Percentiles rank a stretch among this genome's conserved stretches.
These are phyloP conservation scores for Xylariaceae sp. DNA, from an alignment of 2,329 filamentous ascomycete genomes.

Conservation along the genomic window DNA sequence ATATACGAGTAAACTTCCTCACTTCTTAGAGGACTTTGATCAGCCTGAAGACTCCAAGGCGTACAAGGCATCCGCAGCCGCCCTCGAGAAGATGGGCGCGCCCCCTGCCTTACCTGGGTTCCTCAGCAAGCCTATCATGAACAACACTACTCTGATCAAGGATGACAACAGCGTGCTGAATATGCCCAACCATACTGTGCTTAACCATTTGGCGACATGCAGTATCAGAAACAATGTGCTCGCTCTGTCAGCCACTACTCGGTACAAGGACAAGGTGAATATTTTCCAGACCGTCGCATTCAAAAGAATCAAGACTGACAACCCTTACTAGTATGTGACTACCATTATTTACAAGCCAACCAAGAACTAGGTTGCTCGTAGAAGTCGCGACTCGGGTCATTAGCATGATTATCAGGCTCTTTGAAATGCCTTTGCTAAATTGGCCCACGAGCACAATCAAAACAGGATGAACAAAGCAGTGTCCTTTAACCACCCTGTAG, in stretches of 20 bases:
- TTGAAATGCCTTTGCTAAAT: neutral
- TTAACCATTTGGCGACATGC: slow-evolving; percentile 95
- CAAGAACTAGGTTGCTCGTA: slow-evolving; percentile 38
- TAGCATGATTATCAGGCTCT: neutral
- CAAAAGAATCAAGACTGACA: slow-evolving; percentile 5
- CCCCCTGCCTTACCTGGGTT: slow-evolving; percentile 87
- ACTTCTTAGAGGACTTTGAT: slow-evolving; percentile 82
- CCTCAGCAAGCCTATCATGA: slow-evolving; percentile 88
- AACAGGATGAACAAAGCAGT: neutral
- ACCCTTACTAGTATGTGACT: slow-evolving; percentile 73
- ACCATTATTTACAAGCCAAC: slow-evolving; percentile 97
- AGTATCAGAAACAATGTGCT: slow-evolving; percentile 96
- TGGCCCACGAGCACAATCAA: neutral
- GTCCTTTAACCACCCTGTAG: neutral
- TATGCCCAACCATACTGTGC: slow-evolving; percentile 93
- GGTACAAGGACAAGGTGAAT: slow-evolving; percentile 87
- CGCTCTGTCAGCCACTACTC: slow-evolving; percentile 92
- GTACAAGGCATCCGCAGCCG: slow-evolving; percentile 68
- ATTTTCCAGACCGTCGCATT: neutral
- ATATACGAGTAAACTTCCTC: slow-evolving; percentile 72
- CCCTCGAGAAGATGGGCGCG: slow-evolving; percentile 72
- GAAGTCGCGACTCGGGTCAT: slow-evolving; percentile 3
- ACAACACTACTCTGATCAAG: slow-evolving; percentile 86
- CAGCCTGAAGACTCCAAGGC: slow-evolving; percentile 70
- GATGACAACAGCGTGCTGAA: slow-evolving; percentile 96